These are phyloP conservation scores for Aspergillus transmontanensis DNA, from an alignment of 2,329 filamentous ascomycete species.

Conservation along the genomic window DNA sequence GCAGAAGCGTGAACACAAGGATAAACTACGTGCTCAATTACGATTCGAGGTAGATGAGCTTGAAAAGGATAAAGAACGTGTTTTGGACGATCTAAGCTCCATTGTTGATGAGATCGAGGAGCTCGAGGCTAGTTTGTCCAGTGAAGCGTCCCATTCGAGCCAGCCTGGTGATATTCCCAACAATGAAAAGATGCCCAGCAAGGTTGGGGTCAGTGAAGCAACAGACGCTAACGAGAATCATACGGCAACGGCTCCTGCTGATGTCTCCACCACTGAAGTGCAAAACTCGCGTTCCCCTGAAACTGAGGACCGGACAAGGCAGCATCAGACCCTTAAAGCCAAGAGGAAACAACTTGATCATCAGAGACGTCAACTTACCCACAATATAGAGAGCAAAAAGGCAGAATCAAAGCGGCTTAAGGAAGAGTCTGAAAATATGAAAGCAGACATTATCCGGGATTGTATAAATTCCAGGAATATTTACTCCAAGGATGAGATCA, in stretches of 20 bases:
- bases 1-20: constrained; percentile 15
- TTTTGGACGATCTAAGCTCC: background rate
- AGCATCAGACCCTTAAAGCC: background rate
- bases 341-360: background rate
- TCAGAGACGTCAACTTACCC: background rate
- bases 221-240: no score
- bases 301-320: background rate
- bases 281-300: background rate
- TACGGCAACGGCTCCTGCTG: no score
- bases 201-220: no score
- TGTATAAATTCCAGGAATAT: constrained; percentile 15
- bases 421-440: constrained; percentile 31
- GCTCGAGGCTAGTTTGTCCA: background rate
- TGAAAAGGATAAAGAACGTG: background rate
- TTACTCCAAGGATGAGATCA: constrained; percentile 10
- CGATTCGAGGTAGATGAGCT: background rate
- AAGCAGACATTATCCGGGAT: constrained; percentile 2
- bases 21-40: no score
- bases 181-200: background rate
- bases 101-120: constrained; percentile 1
- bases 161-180: background rate
- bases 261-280: background rate
- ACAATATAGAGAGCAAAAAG: constrained; percentile 24
- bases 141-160: background rate
- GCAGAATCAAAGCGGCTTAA: constrained; percentile 43